Base-by-base conservation (phyloP, 768 basidiomycete genomes). In the Candolleomyces eurysporus region DNA sequence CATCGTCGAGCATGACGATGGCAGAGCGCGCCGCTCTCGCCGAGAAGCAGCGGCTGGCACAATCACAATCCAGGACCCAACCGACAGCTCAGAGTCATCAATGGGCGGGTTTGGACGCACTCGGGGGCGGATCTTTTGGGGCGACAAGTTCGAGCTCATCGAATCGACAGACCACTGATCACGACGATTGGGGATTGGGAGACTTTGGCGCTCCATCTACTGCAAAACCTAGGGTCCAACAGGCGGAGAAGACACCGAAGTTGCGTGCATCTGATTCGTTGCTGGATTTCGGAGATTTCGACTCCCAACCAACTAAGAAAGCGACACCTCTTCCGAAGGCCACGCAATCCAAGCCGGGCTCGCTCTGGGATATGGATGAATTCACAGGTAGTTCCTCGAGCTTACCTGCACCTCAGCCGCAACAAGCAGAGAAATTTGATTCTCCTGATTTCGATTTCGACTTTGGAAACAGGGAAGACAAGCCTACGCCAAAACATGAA, bases 41-140 rank as follows among this genome's bases (percentile, higher is more conserved):
- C 36, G 61, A 64, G 51, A 56, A 57, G 31, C 57, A 62, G 16
- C 48, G 64, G 54, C 57, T 60, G 56, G 61, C 56, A 19, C 75
- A 75, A 52, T 63, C 66, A 49, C 57, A 62, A 30, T 64, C 59
- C 21, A 17, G 52, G 13, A 6, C 14, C 32, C 66, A 68, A 56
- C 60, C 72, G 68, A 57, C 72, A 69, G 54, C 72, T 21, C 68
- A 68, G 66, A 43, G 67, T 36, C 73, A 80, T 21, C 81, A 86
- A 0, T 92, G 90, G 91, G 85, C 82, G 51, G 89, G 89, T 0
- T 75, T 92, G 77, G 81, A 59, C 66, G 85, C 57, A 71, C 72
- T 66, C 58, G 50, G 70, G 72, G 48, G 67, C 59, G 59, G 71
- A 39, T 39, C 32, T 14, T 31, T 54, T 39, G 36, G 36, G 36